A percentile compares a stretch with the other conserved stretches of the same genome.
Conservation (phyloP, 352 stramenopile species). For the Phytophthora fragariaefolia region DNA sequence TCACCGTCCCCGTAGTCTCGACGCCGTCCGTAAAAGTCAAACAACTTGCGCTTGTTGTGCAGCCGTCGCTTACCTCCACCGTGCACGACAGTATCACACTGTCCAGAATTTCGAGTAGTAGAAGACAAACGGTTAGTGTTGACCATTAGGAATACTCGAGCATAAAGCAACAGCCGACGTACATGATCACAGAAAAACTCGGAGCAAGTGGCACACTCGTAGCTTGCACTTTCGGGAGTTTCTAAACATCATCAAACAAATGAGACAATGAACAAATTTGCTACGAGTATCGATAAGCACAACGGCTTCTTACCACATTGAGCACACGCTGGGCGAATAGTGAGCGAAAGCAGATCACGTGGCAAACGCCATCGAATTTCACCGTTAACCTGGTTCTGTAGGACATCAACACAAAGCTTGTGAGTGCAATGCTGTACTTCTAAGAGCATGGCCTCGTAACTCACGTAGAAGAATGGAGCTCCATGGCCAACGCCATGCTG, state of each 20-base stretch:
- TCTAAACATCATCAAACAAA: conserved; percentile 35
- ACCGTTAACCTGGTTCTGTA: conserved; percentile 89
- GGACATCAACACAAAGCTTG: not conserved
- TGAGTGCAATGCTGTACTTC: not conserved
- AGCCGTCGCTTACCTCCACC: conserved; percentile 71
- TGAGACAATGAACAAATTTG: not conserved
- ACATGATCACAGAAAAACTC: conserved; percentile 92
- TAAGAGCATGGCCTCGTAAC: conserved; percentile 9
- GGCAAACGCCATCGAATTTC: conserved; percentile 93
- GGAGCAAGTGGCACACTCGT: conserved; percentile 90
- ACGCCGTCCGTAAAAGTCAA: conserved; percentile 93
- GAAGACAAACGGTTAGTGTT: not conserved
- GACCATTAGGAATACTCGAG: not conserved
- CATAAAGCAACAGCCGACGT: conserved; percentile 5
- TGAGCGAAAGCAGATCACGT: conserved; percentile 85
- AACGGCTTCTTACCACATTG: conserved; percentile 92
- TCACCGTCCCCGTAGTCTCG: conserved; percentile 92
- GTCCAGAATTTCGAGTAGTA: not conserved
- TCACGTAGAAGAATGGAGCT: conserved; percentile 93
- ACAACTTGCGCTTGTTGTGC: conserved; percentile 85
- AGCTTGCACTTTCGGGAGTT: conserved; percentile 46
- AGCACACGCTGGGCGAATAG: conserved; percentile 75
- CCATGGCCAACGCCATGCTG: conserved; percentile 68
- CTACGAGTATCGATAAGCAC: too few relatives aligned
- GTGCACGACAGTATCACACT: conserved; percentile 90